These are phyloP conservation scores for Aphanomyces euteiches DNA, from an alignment of 352 stramenopile species.

Conservation along the genomic window DNA sequence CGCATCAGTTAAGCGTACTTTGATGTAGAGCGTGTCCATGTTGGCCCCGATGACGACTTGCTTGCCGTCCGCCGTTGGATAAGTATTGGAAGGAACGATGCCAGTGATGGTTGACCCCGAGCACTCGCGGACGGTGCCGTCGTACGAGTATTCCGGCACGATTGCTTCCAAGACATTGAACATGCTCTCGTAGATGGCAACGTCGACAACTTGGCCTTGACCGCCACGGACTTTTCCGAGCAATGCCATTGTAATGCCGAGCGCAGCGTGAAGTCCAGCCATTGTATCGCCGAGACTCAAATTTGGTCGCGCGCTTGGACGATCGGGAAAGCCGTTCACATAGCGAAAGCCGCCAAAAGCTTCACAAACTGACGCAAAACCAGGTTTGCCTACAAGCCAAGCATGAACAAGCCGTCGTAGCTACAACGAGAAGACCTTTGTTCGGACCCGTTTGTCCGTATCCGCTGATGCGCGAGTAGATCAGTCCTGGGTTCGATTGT, in stretches of 20 bases:
- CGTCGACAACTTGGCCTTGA: slow-evolving; percentile 72
- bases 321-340: slow-evolving; percentile 81
- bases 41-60: slow-evolving; percentile 83
- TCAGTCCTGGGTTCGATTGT: slow-evolving; percentile 66
- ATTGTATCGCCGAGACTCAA: slow-evolving; percentile 81
- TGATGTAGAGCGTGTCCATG: slow-evolving; percentile 75
- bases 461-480: slow-evolving; percentile 80
- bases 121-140: slow-evolving; percentile 68
- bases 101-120: slow-evolving; percentile 84
- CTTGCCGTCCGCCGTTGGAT: slow-evolving; percentile 76
- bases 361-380: slow-evolving; percentile 84
- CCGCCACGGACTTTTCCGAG: slow-evolving; percentile 56
- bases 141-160: slow-evolving; percentile 81
- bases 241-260: slow-evolving; percentile 78
- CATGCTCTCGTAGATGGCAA: slow-evolving; percentile 86
- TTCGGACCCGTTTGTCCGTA: slow-evolving; percentile 84
- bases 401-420: neutral
- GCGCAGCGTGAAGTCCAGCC: slow-evolving; percentile 71
- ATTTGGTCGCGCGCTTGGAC: slow-evolving; percentile 72
- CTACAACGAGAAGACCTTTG: slow-evolving; percentile 20
- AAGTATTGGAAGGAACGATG: slow-evolving; percentile 86
- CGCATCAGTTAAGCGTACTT: neutral
- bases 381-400: slow-evolving; percentile 39
- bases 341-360: slow-evolving; percentile 84
- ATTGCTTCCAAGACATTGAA: slow-evolving; percentile 84